phyloP scores from a whole-genome alignment of 139 green algal genomes.

The Ulvella scutata region DNA sequence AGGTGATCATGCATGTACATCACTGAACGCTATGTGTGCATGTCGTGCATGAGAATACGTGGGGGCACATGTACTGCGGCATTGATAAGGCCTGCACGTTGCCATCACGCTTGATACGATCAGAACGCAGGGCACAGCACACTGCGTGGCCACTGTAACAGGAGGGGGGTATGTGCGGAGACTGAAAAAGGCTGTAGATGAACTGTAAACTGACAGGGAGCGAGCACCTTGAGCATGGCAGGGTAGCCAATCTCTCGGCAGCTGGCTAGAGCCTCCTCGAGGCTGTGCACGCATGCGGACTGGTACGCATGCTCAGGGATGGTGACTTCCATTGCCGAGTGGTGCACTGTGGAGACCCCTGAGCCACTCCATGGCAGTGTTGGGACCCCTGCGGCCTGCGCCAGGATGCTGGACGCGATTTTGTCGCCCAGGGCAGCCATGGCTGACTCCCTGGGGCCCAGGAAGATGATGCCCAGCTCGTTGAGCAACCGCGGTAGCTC shows the following conservation, averaged over 20 bases:
- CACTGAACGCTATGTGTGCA: too few relatives aligned
- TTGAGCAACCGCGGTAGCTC: conserved; percentile 68
- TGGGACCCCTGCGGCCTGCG: conserved; percentile 79
- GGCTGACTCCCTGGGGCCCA: conserved; percentile 59
- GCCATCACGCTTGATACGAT: too few relatives aligned
- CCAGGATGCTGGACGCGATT: conserved; percentile 84
- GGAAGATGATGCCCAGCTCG: conserved; percentile 64
- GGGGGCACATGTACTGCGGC: too few relatives aligned
- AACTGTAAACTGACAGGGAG: too few relatives aligned
- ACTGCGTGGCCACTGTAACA: too few relatives aligned
- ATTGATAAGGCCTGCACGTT: too few relatives aligned
- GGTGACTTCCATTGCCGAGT: conserved; percentile 32
- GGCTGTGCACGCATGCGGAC: conserved; percentile 39
- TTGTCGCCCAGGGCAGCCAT: conserved; percentile 97
- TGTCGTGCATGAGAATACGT: too few relatives aligned
- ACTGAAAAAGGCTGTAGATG: too few relatives aligned
- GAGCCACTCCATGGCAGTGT: conserved; percentile 85
- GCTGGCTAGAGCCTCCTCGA: conserved; percentile 48
- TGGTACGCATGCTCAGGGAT: conserved; percentile 63
- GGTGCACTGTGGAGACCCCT: conserved; percentile 46
- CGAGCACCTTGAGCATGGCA: conserved; percentile 79
- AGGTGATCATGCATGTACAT: too few relatives aligned
- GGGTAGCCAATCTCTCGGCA: conserved; percentile 80
- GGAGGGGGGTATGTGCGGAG: too few relatives aligned
- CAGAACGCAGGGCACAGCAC: too few relatives aligned